phyloP scores from a whole-genome alignment of 2,329 filamentous ascomycete genomes.

The Neofusicoccum ribis region DNA sequence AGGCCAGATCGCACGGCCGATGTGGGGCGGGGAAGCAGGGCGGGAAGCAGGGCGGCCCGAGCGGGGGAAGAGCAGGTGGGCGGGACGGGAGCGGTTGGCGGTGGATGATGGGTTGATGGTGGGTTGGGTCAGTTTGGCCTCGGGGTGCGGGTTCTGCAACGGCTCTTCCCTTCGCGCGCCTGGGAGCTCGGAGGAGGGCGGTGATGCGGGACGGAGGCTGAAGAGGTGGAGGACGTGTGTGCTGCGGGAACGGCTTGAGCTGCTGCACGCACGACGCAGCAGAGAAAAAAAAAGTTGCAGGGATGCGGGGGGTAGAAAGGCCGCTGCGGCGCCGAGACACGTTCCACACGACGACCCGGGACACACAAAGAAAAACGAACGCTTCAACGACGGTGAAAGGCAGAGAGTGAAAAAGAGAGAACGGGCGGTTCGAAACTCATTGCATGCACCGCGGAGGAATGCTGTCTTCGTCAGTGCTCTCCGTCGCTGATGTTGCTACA shows the following conservation, averaged over 20 bases:
- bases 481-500: background rate
- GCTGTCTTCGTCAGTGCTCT: background rate
- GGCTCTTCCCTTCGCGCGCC: too few relatives aligned
- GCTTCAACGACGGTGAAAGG: background rate
- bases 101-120: too few relatives aligned
- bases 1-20: too few relatives aligned
- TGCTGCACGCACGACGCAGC: background rate
- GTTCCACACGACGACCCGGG: slow-evolving; percentile 8
- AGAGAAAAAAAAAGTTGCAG: background rate
- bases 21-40: too few relatives aligned
- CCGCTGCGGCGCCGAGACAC: background rate
- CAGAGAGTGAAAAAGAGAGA: background rate
- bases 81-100: too few relatives aligned
- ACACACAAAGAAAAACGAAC: background rate
- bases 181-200: background rate
- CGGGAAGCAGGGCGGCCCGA: too few relatives aligned
- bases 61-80: too few relatives aligned
- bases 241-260: background rate
- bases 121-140: too few relatives aligned
- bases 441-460: background rate
- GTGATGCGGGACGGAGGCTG: background rate
- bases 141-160: too few relatives aligned
- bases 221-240: background rate
- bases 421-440: background rate
- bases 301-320: background rate